Conservation (phyloP, 192 early-diverging fungal species). For the Coemansia sp. region DNA sequence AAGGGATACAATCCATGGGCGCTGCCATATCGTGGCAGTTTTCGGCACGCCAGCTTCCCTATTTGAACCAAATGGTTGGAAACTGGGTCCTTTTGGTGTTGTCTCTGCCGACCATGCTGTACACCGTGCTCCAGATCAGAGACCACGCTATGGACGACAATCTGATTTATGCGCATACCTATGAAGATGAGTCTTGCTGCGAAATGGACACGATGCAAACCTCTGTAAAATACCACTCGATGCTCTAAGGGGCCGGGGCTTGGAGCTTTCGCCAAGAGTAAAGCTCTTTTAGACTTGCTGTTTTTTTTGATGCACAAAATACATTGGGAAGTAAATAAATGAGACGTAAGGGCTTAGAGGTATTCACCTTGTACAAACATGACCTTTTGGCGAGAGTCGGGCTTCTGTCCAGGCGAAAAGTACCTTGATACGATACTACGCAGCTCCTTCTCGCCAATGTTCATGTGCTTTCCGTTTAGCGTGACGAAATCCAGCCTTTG, state of each 20-base stretch:
- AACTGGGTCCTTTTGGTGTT: slow-evolving; percentile 43
- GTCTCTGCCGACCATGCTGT: slow-evolving; percentile 42
- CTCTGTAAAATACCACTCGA: neutral
- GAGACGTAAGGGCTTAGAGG: too few relatives aligned
- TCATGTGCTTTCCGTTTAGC: slow-evolving; percentile 44
- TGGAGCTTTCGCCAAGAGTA: neutral
- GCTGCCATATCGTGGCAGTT: slow-evolving; percentile 69
- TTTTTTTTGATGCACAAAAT: too few relatives aligned
- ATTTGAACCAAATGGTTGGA: slow-evolving; percentile 50
- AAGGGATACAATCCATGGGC: slow-evolving; percentile 74
- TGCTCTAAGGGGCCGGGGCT: neutral
- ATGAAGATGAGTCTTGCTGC: slow-evolving; percentile 20
- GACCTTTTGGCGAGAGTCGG: neutral
- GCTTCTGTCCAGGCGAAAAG: slow-evolving; percentile 14
- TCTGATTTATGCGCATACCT: slow-evolving; percentile 20
- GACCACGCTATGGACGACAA: slow-evolving; percentile 40
- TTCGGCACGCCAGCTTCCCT: slow-evolving; percentile 54
- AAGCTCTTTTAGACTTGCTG: neutral
- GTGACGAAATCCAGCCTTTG: slow-evolving; percentile 32
- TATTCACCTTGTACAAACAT: slow-evolving; percentile 3
- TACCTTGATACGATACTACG: slow-evolving; percentile 30
- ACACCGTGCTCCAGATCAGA: slow-evolving; percentile 33
- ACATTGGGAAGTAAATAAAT: too few relatives aligned
- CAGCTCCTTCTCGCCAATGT: slow-evolving; percentile 27
- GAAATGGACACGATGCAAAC: slow-evolving; percentile 1